Base-by-base conservation (phyloP, 2,329 filamentous ascomycete genomes). In the Monosporascus sp. region DNA sequence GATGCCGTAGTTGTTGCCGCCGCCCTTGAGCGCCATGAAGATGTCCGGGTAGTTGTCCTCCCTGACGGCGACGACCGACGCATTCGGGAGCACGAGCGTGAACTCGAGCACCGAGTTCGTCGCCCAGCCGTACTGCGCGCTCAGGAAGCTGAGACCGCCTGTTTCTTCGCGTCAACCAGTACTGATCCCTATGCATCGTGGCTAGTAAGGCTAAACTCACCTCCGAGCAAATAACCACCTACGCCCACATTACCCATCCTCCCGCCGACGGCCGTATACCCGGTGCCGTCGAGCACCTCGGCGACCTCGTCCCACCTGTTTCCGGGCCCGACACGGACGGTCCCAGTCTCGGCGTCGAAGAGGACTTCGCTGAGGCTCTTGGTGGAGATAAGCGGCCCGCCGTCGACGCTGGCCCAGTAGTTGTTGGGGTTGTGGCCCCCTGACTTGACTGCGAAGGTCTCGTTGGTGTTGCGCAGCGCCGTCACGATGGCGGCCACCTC, bases 381-480 rank as follows among this genome's bases (percentile, higher is more conserved):
- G 11, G 79, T 71, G 17, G 78, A 78, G 56, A 85, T 75, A 5
- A 79, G 64, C 1, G 79, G 68, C 0, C 78, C 78, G 2, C 67
- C 73, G 15, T 74, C 64, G 47, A 78, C 75, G 57, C 75, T 83
- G 2, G 80, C 74, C 39, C 75, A 77, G 55, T 76, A 76, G 18
- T 77, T 71, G 60, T 82, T 81, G 4, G 79, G 76, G 53, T 77
- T 79, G 65, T 85, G 81, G 1, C 81, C 82, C 27, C 81, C 81
- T 7, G 77, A 77, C 58, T 80, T 79, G 58, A 81, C 66, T 7
- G 81, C 80, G 57, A 85, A 85, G 3, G 64, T 66, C 51, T 77
- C 77, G 38, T 73, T 69, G 43, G 73, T 73, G 36, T 73, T 65
- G 7, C 70, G 72, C 14, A 85, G 71, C 31, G 77, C 70, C 25